A percentile compares a stretch with the other conserved stretches of the same genome.
Evolutionary conservation across 2,329 filamentous ascomycete species (phyloP).

Genomic region (Trichoderma brevicompactum): DNA sequence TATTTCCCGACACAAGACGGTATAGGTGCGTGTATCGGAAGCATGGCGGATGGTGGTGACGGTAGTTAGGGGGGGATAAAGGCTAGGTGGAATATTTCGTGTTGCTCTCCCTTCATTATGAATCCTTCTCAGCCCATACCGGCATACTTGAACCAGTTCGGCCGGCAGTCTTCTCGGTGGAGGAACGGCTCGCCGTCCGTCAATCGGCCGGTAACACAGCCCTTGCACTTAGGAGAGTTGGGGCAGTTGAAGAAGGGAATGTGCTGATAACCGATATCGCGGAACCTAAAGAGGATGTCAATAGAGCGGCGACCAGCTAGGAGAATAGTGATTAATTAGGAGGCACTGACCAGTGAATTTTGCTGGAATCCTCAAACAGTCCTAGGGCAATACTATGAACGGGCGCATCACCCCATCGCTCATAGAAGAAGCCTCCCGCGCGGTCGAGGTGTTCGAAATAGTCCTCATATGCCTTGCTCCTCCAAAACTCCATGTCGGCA

Average conservation of each 20-base stretch:
- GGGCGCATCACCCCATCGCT: slow-evolving; percentile 96
- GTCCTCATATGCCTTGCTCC: slow-evolving; percentile 86
- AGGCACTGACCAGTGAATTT: slow-evolving; percentile 82
- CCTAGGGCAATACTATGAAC: slow-evolving; percentile 94
- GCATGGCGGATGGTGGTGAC: not conserved
- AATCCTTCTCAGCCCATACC: slow-evolving; percentile 67
- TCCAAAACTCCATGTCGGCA: slow-evolving; percentile 89
- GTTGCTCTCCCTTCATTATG: not conserved
- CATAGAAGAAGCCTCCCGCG: slow-evolving; percentile 97
- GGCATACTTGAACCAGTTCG: slow-evolving; percentile 96
- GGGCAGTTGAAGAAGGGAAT: slow-evolving; percentile 99
- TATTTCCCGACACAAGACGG: not conserved
- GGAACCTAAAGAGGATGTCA: slow-evolving; percentile 71
- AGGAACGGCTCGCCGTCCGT: slow-evolving; percentile 88
- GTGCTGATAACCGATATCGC: slow-evolving; percentile 97
- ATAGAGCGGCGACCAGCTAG: not conserved
- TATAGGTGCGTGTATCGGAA: not conserved
- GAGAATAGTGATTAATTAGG: not conserved
- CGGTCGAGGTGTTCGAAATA: slow-evolving; percentile 98
- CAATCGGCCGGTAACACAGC: slow-evolving; percentile 83
- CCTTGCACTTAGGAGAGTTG: slow-evolving; percentile 90
- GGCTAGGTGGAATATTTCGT: not conserved
- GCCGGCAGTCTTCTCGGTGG: slow-evolving; percentile 88
- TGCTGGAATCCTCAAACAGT: slow-evolving; percentile 86
- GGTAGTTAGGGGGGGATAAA: not conserved